Percentiles rank a stretch among this genome's conserved stretches.
phyloP scores from a whole-genome alignment of 768 basidiomycete genomes.

The Suillus alpinus region DNA sequence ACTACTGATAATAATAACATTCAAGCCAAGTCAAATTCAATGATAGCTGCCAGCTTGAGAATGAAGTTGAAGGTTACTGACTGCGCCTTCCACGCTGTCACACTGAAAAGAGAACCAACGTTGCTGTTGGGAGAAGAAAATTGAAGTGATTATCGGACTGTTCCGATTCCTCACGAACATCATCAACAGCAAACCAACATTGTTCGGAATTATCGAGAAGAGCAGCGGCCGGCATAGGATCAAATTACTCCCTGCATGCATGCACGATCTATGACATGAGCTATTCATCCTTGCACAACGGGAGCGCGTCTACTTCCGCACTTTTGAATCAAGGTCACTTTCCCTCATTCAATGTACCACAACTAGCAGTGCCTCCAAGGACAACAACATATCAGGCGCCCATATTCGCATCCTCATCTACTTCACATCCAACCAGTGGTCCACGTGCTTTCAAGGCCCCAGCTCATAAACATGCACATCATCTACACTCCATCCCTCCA shows the following conservation, averaged over 20 bases:
- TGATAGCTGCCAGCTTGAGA: background rate
- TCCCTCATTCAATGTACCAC: slow-evolving; percentile 14
- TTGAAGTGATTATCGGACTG: background rate
- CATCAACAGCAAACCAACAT: background rate
- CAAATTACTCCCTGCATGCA: slow-evolving; percentile 4
- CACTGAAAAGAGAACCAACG: no score
- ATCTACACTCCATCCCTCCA: slow-evolving; percentile 82
- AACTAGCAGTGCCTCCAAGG: slow-evolving; percentile 6
- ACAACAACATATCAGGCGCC: slow-evolving; percentile 8
- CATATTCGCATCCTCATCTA: slow-evolving; percentile 13
- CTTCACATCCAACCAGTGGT: slow-evolving; percentile 8
- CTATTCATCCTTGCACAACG: slow-evolving; percentile 25
- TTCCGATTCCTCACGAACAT: slow-evolving; percentile 1
- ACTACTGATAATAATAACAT: background rate
- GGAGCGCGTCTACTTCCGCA: slow-evolving; percentile 12
- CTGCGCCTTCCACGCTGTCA: background rate
- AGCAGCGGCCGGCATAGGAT: slow-evolving; percentile 15
- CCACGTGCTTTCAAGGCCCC: slow-evolving; percentile 55
- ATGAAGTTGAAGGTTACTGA: background rate
- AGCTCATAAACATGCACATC: slow-evolving; percentile 87
- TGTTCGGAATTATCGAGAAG: slow-evolving; percentile 11
- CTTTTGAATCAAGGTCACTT: slow-evolving; percentile 19
- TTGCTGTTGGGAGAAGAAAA: background rate
- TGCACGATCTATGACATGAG: slow-evolving; percentile 14
- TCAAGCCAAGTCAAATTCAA: background rate